Evolutionary conservation across 2,329 filamentous ascomycete species (phyloP), one percentile per base, ranked within the genome.

Genomic region (Colletotrichum ledebouriae): DNA sequence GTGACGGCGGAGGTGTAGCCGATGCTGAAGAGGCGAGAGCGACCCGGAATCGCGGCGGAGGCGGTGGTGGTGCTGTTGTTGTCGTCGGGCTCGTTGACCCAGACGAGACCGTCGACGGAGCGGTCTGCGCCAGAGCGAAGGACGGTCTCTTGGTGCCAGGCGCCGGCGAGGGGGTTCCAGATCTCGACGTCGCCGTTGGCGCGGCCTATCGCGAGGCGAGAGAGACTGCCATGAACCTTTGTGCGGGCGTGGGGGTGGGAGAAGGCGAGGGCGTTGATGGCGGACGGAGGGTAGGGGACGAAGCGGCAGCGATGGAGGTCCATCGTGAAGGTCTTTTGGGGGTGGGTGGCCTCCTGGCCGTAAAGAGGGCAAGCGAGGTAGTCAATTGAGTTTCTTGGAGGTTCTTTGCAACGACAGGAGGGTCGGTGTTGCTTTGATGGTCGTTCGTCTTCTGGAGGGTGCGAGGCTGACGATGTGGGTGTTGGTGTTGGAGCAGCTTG

Each of bases 251-350:
- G 83, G 20, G 92, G 85, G 78, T 97, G 93, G 6, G 96, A 97
- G 79, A 99, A 98, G 73, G 95, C 94, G 77, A 98, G 88, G 71
- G 94, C 91, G 81, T 97, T 98, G 81, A 99, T 98, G 66, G 94
- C 91, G 69, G 94, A 94, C 7, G 94, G 92, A 72, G 94, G 94
- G 81, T 93, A 98, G 46, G 93, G 92, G 73, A 99, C 92, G 82
- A 99, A 99, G 77, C 96, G 93, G 77, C 94, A 97, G 75, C 96
- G 93, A 84, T 99, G 96, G 78, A 99, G 91, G 82, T 98, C 95
- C 95, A 98, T 98, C 67, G 67, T 64, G 41, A 39, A 17, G 6
- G 25, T 25, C 3, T 25, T 25, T 25, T 25, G 25, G 25, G 25
- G 15, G 22, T 72, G 67, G 49, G 12, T 58, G 49, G 64, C 60